Evolutionary conservation across 768 basidiomycete species (phyloP).

Genomic region (Calocera viscosa): DNA sequence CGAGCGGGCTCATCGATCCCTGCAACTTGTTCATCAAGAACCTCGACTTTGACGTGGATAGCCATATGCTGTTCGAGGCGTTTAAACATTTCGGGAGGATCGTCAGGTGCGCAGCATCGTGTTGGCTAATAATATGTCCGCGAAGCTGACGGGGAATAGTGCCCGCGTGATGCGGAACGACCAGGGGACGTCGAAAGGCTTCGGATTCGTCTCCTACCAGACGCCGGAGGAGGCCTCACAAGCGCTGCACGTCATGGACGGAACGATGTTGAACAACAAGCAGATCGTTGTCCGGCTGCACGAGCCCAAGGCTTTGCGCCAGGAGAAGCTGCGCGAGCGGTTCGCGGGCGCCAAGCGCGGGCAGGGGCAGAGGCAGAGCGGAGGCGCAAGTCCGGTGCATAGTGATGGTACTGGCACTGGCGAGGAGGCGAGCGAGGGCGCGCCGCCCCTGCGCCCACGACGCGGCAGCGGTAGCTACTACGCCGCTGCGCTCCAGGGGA

Average conservation of each 20-base stretch:
- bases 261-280: constrained; percentile 53
- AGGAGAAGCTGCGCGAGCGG: constrained; percentile 77
- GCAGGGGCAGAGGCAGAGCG: constrained; percentile 64
- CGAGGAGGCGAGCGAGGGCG: constrained; percentile 28
- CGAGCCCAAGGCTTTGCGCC: constrained; percentile 82
- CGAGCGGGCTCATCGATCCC: constrained; percentile 79
- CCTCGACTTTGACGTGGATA: constrained; percentile 71
- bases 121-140: not conserved
- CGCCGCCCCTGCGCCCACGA: constrained; percentile 35
- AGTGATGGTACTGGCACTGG: constrained; percentile 76
- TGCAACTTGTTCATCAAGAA: constrained; percentile 78
- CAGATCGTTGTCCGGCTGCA: constrained; percentile 77
- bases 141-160: too few species aligned
- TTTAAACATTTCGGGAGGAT: constrained; percentile 78
- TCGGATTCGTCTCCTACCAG: constrained; percentile 84
- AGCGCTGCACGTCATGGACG: constrained; percentile 76
- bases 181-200: constrained; percentile 64
- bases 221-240: constrained; percentile 65
- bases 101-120: constrained; percentile 46
- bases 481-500: constrained; percentile 70
- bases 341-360: constrained; percentile 53
- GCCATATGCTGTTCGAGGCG: constrained; percentile 68
- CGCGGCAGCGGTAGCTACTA: constrained; percentile 81
- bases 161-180: constrained; percentile 90
- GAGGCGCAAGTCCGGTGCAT: constrained; percentile 69